A percentile compares a stretch with the other conserved stretches of the same genome.
phyloP scores from a whole-genome alignment of 257 asterid genomes.

The Lantana camara region DNA sequence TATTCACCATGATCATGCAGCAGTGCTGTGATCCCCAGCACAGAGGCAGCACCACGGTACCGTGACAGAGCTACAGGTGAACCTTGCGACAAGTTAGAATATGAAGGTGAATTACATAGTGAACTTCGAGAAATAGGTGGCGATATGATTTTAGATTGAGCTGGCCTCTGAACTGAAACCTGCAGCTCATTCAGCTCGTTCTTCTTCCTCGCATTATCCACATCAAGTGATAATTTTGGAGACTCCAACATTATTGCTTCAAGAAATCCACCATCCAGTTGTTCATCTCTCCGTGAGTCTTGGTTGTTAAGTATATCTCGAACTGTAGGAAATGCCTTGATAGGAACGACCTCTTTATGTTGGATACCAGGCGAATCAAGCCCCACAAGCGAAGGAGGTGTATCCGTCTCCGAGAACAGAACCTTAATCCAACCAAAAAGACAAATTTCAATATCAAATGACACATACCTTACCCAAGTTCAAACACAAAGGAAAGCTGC shows the following conservation, averaged over 20 bases:
- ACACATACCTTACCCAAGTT: background rate
- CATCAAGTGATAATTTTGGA: conserved; percentile 17
- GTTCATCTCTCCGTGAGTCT: conserved; percentile 39
- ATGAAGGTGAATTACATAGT: conserved; percentile 34
- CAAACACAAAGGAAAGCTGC: conserved; percentile 2
- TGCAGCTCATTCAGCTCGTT: conserved; percentile 31
- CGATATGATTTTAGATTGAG: conserved; percentile 45
- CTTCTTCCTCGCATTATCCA: conserved; percentile 24
- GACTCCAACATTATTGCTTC: conserved; percentile 10
- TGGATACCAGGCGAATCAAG: conserved; percentile 34
- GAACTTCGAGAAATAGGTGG: conserved; percentile 32
- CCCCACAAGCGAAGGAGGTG: conserved; percentile 37
- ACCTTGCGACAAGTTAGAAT: conserved; percentile 33
- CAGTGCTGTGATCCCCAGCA: conserved; percentile 69
- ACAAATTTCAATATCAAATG: conserved; percentile 16
- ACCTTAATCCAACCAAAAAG: conserved; percentile 43
- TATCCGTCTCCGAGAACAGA: conserved; percentile 62
- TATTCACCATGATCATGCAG: conserved; percentile 53
- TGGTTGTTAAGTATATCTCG: conserved; percentile 42
- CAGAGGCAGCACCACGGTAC: conserved; percentile 50
- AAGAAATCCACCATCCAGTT: conserved; percentile 18
- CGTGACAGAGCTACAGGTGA: conserved; percentile 45
- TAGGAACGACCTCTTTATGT: conserved; percentile 44
- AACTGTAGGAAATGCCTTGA: conserved; percentile 45
- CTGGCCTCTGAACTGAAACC: conserved; percentile 38